Conservation (phyloP, 805 yeast genomes). For the Spathaspora sp. region DNA sequence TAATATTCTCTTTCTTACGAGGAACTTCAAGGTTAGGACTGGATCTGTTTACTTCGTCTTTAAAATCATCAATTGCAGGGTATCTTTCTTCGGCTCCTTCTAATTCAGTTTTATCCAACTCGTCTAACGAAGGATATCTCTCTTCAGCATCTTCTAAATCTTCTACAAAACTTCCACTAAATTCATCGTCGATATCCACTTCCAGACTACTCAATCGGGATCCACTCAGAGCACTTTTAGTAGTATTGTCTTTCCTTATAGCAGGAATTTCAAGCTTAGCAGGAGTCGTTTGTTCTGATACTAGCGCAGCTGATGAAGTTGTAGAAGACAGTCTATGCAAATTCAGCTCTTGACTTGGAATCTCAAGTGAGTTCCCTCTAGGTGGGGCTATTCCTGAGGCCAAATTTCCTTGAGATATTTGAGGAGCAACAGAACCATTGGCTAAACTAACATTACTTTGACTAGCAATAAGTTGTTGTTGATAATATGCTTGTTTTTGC, state of each 20-base stretch:
- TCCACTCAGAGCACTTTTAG: background rate
- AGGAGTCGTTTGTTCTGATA: background rate
- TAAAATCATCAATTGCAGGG: constrained; percentile 44
- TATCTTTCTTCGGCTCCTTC: constrained; percentile 27
- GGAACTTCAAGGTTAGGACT: background rate
- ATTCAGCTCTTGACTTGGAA: background rate
- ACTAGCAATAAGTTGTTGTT: constrained; percentile 23
- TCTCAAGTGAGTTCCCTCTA: background rate
- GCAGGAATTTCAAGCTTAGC: background rate
- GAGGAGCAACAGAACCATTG: background rate
- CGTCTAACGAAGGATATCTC: constrained; percentile 50
- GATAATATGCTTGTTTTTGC: constrained; percentile 39
- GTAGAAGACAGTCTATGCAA: background rate
- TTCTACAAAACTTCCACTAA: constrained; percentile 21
- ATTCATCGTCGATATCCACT: background rate
- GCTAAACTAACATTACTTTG: background rate
- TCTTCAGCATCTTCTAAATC: constrained; percentile 45
- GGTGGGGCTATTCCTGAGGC: background rate
- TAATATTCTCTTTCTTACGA: background rate
- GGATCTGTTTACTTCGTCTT: background rate
- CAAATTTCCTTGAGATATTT: background rate
- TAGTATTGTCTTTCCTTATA: background rate
- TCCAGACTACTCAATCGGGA: background rate
- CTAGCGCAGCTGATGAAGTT: background rate
- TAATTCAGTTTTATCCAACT: constrained; percentile 11